phyloP scores from a whole-genome alignment of 495 filamentous ascomycete genomes.

The Penicillium macrosclerotiorum region DNA sequence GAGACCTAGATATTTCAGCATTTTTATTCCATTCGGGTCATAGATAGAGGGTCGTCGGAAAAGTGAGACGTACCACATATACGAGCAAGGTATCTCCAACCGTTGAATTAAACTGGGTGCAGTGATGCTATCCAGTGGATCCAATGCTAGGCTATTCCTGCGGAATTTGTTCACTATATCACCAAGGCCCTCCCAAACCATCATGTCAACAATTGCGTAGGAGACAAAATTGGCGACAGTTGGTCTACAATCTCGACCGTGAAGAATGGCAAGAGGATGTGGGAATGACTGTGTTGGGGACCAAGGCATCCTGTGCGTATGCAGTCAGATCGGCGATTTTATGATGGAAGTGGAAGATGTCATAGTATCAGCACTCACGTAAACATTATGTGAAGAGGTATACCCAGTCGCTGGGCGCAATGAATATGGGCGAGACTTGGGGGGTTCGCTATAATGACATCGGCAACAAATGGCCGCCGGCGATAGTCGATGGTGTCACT shows the following conservation, averaged over 20 bases:
- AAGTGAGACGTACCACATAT: slow-evolving; percentile 59
- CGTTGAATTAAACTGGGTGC: slow-evolving; percentile 64
- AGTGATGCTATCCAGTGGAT: slow-evolving; percentile 63
- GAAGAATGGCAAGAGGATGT: slow-evolving; percentile 56
- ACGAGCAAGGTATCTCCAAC: slow-evolving; percentile 72
- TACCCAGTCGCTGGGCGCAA: slow-evolving; percentile 73
- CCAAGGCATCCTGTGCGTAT: slow-evolving; percentile 55
- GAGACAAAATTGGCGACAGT: slow-evolving; percentile 69
- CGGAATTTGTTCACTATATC: slow-evolving; percentile 75
- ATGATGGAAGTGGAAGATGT: too few relatives aligned
- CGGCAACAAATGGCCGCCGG: slow-evolving; percentile 67
- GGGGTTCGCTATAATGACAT: slow-evolving; percentile 83
- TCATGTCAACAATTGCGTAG: slow-evolving; percentile 75
- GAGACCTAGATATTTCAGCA: slow-evolving; percentile 45
- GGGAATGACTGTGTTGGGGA: slow-evolving; percentile 53
- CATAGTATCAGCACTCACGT: too few relatives aligned
- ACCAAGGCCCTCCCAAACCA: slow-evolving; percentile 80
- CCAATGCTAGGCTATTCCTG: slow-evolving; percentile 60
- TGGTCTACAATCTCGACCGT: slow-evolving; percentile 49
- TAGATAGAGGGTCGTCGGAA: neutral
- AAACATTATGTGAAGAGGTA: slow-evolving; percentile 83
- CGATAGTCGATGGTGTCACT: slow-evolving; percentile 30
- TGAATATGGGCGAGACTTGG: slow-evolving; percentile 82
- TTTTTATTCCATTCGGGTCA: neutral
- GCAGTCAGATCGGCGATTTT: neutral